Evolutionary conservation across 2,329 filamentous ascomycete species (phyloP).

Genomic region (Westerdykella aurantiaca): DNA sequence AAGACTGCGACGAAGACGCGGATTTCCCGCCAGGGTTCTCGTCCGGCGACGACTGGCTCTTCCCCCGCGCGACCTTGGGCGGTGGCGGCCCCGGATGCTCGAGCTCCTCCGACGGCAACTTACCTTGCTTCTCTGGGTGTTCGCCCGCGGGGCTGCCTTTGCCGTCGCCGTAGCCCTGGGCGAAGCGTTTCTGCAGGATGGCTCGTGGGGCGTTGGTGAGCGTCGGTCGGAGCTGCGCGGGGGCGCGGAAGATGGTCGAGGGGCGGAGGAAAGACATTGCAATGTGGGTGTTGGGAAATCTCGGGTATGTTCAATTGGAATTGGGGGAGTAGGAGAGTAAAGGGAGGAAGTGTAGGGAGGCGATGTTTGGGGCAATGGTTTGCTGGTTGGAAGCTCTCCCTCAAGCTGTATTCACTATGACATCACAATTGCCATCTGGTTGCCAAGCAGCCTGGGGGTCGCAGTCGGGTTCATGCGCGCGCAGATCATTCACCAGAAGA

Average conservation of each 20-base stretch:
- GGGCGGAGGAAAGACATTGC: slow-evolving; percentile 30
- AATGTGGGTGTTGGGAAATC: too few species aligned
- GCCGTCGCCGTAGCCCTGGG: slow-evolving; percentile 41
- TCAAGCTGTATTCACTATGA: too few species aligned
- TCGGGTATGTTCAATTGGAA: too few species aligned
- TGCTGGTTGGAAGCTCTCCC: too few species aligned
- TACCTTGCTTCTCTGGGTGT: slow-evolving; percentile 40
- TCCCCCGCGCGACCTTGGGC: slow-evolving; percentile 37
- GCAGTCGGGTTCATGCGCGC: too few species aligned
- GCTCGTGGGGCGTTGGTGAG: slow-evolving; percentile 22
- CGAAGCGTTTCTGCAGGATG: slow-evolving; percentile 29
- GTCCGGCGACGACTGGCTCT: slow-evolving; percentile 25
- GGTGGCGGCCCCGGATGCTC: slow-evolving; percentile 44
- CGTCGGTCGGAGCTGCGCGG: slow-evolving; percentile 12
- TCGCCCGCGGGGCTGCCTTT: slow-evolving; percentile 40
- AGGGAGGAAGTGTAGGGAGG: neutral
- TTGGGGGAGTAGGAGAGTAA: too few species aligned
- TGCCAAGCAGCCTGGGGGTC: too few species aligned
- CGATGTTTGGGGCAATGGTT: neutral
- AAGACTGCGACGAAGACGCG: slow-evolving; percentile 6
- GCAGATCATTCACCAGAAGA: too few species aligned
- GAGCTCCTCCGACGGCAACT: slow-evolving; percentile 34
- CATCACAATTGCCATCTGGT: too few species aligned
- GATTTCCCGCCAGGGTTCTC: slow-evolving; percentile 12
- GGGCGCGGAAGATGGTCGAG: slow-evolving; percentile 24